Evolutionary conservation across 2,329 filamentous ascomycete species (phyloP), one percentile per base, ranked within the genome.

Genomic region (Phaeophleospora eucalypticola): DNA sequence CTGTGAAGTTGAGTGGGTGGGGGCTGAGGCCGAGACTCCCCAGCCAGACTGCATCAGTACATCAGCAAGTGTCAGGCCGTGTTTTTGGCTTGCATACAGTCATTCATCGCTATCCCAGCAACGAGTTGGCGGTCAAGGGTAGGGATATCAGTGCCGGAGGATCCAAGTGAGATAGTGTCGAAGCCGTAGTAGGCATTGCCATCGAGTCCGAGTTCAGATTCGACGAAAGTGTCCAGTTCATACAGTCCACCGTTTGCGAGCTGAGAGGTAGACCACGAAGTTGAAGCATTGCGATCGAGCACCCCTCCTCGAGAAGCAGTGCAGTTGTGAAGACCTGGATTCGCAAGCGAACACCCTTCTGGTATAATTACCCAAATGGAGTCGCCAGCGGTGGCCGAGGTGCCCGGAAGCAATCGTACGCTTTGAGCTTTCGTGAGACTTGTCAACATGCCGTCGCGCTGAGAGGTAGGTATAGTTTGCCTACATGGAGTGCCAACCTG

Each of bases 161-260:
- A 15, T 15, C 53, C 54, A 3, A 60, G 47, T 4, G 38, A 53
- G 14, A 70, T 46, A n/a, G 50, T 62, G 47, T 70, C 68, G 43
- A 59, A 62, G 21, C 68, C 68, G 54, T 68, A 69, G 41, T 67
- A 59, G 2, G 61, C 66, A 43, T 55, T 54, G 0, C 57, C 63
- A 10, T 35, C 35, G 9, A 58, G 41, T 15, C 53, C 58, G 29
- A 60, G 52, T 14, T 45, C 36, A 12, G 17, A 43, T 42, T 62
- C 59, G 27, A 58, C 57, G 29, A 38, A 54, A 1, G 52, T 51
- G 14, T 42, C 47, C 4, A 61, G 45, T 20, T 51, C 34, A 32
- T 56, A 58, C 15, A 61, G 40, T 34, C 66, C 69, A n/a, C 63
- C 65, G 8, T 67, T 65, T 6, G 45, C 59, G 58, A 41, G 63